phyloP scores from a whole-genome alignment of 371 early-diverging fungal species.

The Mucor irregularis region DNA sequence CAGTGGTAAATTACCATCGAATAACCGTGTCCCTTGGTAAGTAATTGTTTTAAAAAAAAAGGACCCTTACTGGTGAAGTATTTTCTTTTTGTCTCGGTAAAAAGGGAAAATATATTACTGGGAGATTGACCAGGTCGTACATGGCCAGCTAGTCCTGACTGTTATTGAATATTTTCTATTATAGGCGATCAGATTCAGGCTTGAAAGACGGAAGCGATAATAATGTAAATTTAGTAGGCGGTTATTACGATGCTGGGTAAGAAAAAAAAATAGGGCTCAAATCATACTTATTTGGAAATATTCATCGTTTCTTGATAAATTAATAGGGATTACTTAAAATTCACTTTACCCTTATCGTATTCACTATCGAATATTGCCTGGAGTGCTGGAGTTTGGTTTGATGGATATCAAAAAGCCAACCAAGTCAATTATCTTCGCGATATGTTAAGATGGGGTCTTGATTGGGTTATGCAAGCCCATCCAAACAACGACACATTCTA shows the following conservation, averaged over 20 bases:
- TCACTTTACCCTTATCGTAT: constrained; percentile 60
- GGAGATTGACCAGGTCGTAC: not conserved
- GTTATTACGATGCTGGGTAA: constrained; percentile 51
- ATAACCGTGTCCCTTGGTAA: constrained; percentile 57
- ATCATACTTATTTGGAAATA: not conserved
- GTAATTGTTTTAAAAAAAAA: constrained; percentile 8
- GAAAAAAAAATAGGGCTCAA: not conserved
- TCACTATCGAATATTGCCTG: constrained; percentile 53
- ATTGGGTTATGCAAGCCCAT: constrained; percentile 53
- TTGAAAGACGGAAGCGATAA: constrained; percentile 52
- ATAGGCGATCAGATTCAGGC: constrained; percentile 57
- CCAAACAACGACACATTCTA: constrained; percentile 26
- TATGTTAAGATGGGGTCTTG: constrained; percentile 66
- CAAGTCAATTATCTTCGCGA: constrained; percentile 47
- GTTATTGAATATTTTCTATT: not conserved
- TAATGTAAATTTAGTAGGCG: constrained; percentile 49
- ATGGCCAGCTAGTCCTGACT: not conserved
- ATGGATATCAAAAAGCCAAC: constrained; percentile 57
- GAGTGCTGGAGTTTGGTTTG: constrained; percentile 59
- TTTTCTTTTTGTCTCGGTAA: not conserved
- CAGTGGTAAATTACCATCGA: constrained; percentile 53
- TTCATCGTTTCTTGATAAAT: not conserved
- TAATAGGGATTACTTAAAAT: constrained; percentile 64
- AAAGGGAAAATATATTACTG: not conserved
- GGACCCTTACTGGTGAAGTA: not conserved